Evolutionary conservation across 495 filamentous ascomycete species (phyloP).

Genomic region (Neurospora sp.): DNA sequence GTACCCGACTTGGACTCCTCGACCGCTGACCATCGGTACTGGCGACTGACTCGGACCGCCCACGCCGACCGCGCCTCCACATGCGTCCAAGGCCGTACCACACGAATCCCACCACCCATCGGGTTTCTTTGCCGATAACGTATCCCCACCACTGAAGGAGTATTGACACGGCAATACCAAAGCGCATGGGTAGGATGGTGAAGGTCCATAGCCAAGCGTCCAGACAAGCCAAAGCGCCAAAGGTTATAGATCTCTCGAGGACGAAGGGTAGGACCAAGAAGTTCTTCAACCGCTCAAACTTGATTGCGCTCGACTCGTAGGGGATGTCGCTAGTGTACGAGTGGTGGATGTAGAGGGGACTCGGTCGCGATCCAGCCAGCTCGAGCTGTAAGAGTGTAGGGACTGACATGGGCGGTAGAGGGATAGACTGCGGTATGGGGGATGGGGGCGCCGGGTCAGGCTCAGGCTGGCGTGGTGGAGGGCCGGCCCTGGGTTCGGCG

Average conservation of each 20-base stretch:
- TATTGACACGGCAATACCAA: conserved; percentile 71
- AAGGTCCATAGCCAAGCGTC: conserved; percentile 98
- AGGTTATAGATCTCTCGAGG: conserved; percentile 77
- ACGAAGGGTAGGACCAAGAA: conserved; percentile 72
- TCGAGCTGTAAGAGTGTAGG: conserved; percentile 85
- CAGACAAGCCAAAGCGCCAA: conserved; percentile 81
- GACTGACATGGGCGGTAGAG: conserved; percentile 75
- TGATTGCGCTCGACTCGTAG: conserved; percentile 93
- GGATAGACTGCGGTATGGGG: conserved; percentile 59
- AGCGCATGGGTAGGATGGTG: conserved; percentile 85
- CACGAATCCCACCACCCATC: conserved; percentile 61
- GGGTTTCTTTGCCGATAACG: conserved; percentile 52
- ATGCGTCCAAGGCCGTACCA: conserved; percentile 65
- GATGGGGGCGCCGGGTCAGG: conserved; percentile 42
- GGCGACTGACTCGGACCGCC: conserved; percentile 27
- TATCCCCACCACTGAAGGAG: conserved; percentile 62
- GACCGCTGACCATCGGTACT: conserved; percentile 19
- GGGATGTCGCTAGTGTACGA: conserved; percentile 62
- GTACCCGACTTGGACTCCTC: conserved; percentile 25
- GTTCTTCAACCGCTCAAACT: conserved; percentile 86
- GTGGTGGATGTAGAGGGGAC: conserved; percentile 79
- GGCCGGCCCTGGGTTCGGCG: conserved; percentile 4
- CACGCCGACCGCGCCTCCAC: conserved; percentile 51
- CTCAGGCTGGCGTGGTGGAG: conserved; percentile 7
- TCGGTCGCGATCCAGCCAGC: conserved; percentile 68